A percentile compares a stretch with the other conserved stretches of the same genome.
These are phyloP conservation scores for Auricularia auricula-judae DNA, from an alignment of 768 basidiomycete genomes.

Conservation along the genomic window DNA sequence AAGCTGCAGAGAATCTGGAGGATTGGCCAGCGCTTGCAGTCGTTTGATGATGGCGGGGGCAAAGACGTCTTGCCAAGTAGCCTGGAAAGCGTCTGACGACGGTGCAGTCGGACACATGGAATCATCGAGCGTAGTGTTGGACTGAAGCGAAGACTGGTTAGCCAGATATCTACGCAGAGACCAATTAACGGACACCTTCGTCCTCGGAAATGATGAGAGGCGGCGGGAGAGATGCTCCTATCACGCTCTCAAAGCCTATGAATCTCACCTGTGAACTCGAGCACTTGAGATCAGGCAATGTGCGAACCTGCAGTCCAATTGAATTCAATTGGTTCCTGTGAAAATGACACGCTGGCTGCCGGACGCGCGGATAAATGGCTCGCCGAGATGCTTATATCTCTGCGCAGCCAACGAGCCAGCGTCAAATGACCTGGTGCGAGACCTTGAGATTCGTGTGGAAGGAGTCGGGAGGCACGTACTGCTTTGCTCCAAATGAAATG, in stretches of 20 bases:
- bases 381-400: constrained; percentile 40
- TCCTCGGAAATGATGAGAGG: constrained; percentile 44
- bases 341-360: constrained; percentile 47
- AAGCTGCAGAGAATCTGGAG: constrained; percentile 52
- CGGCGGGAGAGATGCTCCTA: constrained; percentile 33
- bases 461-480: constrained; percentile 31
- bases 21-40: constrained; percentile 36
- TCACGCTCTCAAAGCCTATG: constrained; percentile 52
- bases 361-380: constrained; percentile 46
- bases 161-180: background rate
- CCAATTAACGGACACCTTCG: constrained; percentile 32
- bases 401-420: constrained; percentile 41
- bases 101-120: constrained; percentile 51
- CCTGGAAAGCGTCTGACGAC: constrained; percentile 30
- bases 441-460: background rate
- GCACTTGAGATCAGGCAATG: background rate
- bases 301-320: constrained; percentile 57
- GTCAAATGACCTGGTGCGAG: constrained; percentile 29
- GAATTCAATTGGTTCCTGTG: constrained; percentile 31
- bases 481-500: constrained; percentile 52
- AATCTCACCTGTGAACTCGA: background rate
- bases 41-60: constrained; percentile 43
- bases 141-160: background rate
- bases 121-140: constrained; percentile 60
- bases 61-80: constrained; percentile 46